Percentiles rank a stretch among this genome's conserved stretches.
phyloP scores from a whole-genome alignment of 2,329 filamentous ascomycete species.

The Dactylellina drechsleri region DNA sequence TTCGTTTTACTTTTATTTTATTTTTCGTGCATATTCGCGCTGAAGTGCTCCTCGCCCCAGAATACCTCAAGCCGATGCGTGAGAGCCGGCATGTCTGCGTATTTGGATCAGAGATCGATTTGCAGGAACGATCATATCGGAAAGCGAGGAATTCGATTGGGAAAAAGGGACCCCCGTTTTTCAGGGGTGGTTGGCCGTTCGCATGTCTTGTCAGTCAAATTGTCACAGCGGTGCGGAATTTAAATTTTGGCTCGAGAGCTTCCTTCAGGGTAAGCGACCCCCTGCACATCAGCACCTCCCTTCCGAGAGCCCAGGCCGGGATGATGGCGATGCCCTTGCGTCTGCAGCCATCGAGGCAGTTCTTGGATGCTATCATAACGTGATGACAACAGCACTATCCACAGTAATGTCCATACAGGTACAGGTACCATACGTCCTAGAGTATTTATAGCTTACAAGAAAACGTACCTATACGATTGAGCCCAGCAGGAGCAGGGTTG shows the following conservation, averaged over 20 bases:
- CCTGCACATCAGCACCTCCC: conserved; percentile 42
- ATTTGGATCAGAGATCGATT: conserved; percentile 16
- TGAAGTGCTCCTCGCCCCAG: not conserved
- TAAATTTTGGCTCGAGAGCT: conserved; percentile 17
- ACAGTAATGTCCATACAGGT: not conserved
- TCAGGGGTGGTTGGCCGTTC: too few species aligned
- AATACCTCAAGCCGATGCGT: conserved; percentile 16
- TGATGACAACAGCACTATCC: too few species aligned
- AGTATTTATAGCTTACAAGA: not conserved
- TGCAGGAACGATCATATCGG: conserved; percentile 45
- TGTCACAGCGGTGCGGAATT: conserved; percentile 37
- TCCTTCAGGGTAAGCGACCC: conserved; percentile 26
- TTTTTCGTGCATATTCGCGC: too few species aligned
- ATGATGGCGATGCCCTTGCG: conserved; percentile 21
- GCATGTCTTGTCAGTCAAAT: too few species aligned
- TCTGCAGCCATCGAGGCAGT: not conserved
- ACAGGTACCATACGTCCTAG: not conserved
- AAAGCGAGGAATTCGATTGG: conserved; percentile 18
- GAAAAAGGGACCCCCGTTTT: not conserved
- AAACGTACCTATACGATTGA: too few species aligned
- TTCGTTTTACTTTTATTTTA: too few species aligned
- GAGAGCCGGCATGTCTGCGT: conserved; percentile 1
- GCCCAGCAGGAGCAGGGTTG: too few species aligned
- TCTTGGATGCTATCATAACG: not conserved
- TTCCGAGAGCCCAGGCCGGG: conserved; percentile 8